These are phyloP conservation scores for Saccharomyces hybrid DNA, from an alignment of 1,139 yeast genomes.

Conservation along the genomic window DNA sequence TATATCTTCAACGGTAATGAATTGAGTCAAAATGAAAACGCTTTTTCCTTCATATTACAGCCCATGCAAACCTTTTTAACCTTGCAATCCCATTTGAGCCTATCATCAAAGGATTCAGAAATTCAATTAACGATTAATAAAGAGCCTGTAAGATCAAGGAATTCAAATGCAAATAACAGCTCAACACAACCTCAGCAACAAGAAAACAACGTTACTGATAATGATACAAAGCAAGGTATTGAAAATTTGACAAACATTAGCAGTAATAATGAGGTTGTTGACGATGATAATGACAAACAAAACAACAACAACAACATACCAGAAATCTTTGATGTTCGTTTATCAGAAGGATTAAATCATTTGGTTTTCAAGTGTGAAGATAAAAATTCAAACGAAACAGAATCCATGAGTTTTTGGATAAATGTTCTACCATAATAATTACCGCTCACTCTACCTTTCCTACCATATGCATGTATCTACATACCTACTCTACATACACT, in stretches of 20 bases:
- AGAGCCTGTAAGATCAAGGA: slow-evolving; percentile 16
- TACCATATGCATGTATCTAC: neutral
- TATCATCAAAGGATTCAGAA: slow-evolving; percentile 9
- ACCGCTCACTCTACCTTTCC: neutral
- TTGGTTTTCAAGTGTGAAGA: slow-evolving; percentile 23
- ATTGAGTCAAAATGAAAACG: slow-evolving; percentile 24
- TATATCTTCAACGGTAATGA: slow-evolving; percentile 23
- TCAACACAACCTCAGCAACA: slow-evolving; percentile 6
- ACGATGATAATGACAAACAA: slow-evolving; percentile 7
- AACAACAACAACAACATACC: slow-evolving; percentile 4
- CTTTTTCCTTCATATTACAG: slow-evolving; percentile 25
- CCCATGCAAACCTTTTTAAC: slow-evolving; percentile 28
- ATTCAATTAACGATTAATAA: slow-evolving; percentile 21
- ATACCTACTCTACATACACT: neutral
- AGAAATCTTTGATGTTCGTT: slow-evolving; percentile 24
- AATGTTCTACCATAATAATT: slow-evolving; percentile 24
- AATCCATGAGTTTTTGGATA: slow-evolving; percentile 28
- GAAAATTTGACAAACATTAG: neutral
- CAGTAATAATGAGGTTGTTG: neutral
- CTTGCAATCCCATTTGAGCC: slow-evolving; percentile 13
- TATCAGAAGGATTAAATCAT: slow-evolving; percentile 27
- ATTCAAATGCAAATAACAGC: slow-evolving; percentile 8
- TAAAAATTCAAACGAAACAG: slow-evolving; percentile 10
- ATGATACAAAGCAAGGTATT: slow-evolving; percentile 1
- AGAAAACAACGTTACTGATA: slow-evolving; percentile 3